phyloP scores from a whole-genome alignment of 495 filamentous ascomycete genomes.

The Terfezia boudieri region DNA sequence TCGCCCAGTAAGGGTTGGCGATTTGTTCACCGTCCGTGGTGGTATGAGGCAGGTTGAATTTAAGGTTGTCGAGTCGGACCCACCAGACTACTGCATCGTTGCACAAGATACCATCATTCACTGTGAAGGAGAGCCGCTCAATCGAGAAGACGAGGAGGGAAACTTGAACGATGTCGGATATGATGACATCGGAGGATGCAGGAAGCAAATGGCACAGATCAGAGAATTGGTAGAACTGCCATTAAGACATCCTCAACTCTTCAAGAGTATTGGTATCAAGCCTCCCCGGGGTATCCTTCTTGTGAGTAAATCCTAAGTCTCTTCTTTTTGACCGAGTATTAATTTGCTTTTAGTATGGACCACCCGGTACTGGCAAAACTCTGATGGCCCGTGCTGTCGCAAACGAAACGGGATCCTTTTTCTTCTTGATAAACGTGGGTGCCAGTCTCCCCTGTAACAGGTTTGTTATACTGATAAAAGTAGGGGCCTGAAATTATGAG shows the following conservation, averaged over 20 bases:
- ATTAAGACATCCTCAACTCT: slow-evolving; percentile 86
- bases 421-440: slow-evolving; percentile 83
- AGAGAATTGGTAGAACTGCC: slow-evolving; percentile 95
- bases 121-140: slow-evolving; percentile 95
- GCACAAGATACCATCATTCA: slow-evolving; percentile 97
- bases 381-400: slow-evolving; percentile 96
- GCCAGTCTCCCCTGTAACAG: slow-evolving; percentile 13
- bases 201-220: slow-evolving; percentile 99
- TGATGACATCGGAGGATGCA: slow-evolving; percentile 96
- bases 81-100: slow-evolving; percentile 93
- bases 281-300: slow-evolving; percentile 95
- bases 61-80: slow-evolving; percentile 97
- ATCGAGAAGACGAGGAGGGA: slow-evolving; percentile 96
- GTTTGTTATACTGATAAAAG: background rate
- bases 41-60: slow-evolving; percentile 98
- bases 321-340: background rate
- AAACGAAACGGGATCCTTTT: slow-evolving; percentile 97
- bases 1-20: slow-evolving; percentile 83
- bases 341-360: slow-evolving; percentile 38
- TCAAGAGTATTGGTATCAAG: slow-evolving; percentile 99
- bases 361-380: slow-evolving; percentile 97
- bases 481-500: slow-evolving; percentile 81
- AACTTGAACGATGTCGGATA: slow-evolving; percentile 98
- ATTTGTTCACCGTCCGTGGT: slow-evolving; percentile 88
- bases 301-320: slow-evolving; percentile 9